Conservation (phyloP, 257 asterid genomes). For the Nicotiana otophora region DNA sequence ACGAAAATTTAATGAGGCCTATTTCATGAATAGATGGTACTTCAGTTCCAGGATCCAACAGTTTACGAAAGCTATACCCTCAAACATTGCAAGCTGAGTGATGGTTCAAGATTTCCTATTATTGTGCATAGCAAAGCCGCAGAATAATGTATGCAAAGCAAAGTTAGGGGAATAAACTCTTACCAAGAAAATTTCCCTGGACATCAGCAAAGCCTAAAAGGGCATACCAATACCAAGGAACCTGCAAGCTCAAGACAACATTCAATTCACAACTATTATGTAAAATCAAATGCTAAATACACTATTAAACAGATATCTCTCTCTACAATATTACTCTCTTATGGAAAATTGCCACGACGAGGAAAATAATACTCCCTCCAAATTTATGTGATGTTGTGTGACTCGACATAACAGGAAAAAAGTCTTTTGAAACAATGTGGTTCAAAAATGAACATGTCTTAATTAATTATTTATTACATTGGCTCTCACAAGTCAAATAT, state of each 20-base stretch:
- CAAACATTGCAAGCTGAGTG: neutral
- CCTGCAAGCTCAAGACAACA: conserved; percentile 33
- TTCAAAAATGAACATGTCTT: too few species aligned
- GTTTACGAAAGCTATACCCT: neutral
- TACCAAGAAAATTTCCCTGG: conserved; percentile 73
- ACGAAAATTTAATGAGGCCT: too few species aligned
- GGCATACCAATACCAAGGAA: conserved; percentile 73
- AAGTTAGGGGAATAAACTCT: neutral
- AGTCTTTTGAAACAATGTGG: too few species aligned
- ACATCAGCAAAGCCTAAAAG: conserved; percentile 57
- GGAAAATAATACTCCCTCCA: too few species aligned
- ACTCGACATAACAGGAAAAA: too few species aligned
- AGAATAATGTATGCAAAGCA: neutral
- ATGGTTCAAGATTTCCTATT: neutral
- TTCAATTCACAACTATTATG: neutral
- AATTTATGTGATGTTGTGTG: too few species aligned
- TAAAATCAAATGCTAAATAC: neutral
- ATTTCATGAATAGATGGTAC: neutral
- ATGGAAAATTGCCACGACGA: too few species aligned
- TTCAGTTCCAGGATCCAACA: neutral
- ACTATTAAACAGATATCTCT: neutral
- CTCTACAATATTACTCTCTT: too few species aligned
- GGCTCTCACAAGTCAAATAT: too few species aligned
- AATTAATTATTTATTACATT: too few species aligned
- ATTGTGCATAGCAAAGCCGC: neutral